Evolutionary conservation across 768 basidiomycete species (phyloP), one percentile per base, ranked within the genome.

Genomic region (Postia placenta): DNA sequence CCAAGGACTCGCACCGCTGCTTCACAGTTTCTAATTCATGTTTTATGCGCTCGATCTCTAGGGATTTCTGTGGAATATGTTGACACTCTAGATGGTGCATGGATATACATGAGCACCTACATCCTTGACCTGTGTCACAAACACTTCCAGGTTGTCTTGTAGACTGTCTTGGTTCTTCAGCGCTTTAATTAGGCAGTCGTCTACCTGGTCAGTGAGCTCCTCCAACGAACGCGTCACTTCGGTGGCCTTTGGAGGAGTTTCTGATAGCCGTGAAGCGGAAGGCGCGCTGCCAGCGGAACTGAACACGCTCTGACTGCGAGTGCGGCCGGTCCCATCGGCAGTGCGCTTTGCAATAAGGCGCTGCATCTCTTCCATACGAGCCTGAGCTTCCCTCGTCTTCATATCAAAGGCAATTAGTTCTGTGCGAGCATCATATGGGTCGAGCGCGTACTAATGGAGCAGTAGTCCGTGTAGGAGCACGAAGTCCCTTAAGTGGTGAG

Each of bases 291-390:
- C 33, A n/a, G 28, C 39, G 14, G 25, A 23, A 20, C 42, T 53
- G 12, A 66, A 64, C 17, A 63, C 30, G 45, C 60, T 75, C 33
- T 73, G 70, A 9, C 76, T 67, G 43, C 78, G 74, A 47, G 64
- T 67, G 22, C 74, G 74, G 49, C 78, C 74, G 7, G 76, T 71
- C 5, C 65, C 64, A 28, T 83, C 83, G 15, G 66, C 71, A 57
- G 79, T 73, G 55, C 88, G 72, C 52, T 72, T 76, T 30, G 71
- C 67, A 50, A 92, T 89, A 48, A 89, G 69, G 54, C 78, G 78
- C 35, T 82, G 77, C 88, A 92, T 88, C 63, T 92, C 90, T 57
- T 88, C 81, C 72, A 90, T 74, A 20, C 90, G 80, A 28, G 83
- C 82, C 56, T 81, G 82, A 28, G 88, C 87, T 47, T 82, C 88